A percentile compares a stretch with the other conserved stretches of the same genome.
phyloP scores from a whole-genome alignment of 1,139 yeast species.

The Scheffersomyces cryptocercus region DNA sequence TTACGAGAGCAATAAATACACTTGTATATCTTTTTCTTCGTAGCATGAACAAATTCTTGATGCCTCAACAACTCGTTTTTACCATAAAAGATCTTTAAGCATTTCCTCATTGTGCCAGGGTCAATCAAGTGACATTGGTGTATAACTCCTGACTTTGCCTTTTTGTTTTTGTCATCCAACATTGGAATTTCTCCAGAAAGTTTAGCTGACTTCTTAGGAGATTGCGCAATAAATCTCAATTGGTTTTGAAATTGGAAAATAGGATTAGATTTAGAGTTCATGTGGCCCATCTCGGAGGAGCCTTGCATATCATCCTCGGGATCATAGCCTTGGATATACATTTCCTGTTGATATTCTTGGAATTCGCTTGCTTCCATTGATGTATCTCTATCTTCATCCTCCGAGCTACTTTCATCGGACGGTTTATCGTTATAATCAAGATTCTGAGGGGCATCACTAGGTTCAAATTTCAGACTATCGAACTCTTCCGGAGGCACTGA shows the following conservation, averaged over 20 bases:
- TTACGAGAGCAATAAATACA: slow-evolving; percentile 43
- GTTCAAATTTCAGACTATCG: too few species aligned
- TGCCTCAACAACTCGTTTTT: slow-evolving; percentile 47
- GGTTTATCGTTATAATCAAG: slow-evolving; percentile 12
- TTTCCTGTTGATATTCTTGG: slow-evolving; percentile 4
- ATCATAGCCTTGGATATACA: slow-evolving; percentile 3
- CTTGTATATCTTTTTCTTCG: slow-evolving; percentile 44
- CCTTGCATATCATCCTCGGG: slow-evolving; percentile 2
- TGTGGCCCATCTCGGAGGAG: slow-evolving; percentile 1
- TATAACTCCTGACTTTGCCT: slow-evolving; percentile 31
- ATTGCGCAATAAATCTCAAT: slow-evolving; percentile 10
- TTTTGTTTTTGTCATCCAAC: slow-evolving; percentile 17
- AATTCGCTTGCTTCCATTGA: slow-evolving; percentile 1
- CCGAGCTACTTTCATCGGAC: slow-evolving; percentile 17
- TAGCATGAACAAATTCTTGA: slow-evolving; percentile 52
- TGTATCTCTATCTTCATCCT: slow-evolving; percentile 6
- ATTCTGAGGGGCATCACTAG: too few species aligned
- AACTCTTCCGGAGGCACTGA: too few species aligned
- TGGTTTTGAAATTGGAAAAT: slow-evolving; percentile 8
- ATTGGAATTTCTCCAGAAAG: slow-evolving; percentile 5
- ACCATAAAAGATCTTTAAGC: slow-evolving; percentile 47
- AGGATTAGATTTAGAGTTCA: background rate
- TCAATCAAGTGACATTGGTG: slow-evolving; percentile 46
- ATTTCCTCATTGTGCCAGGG: slow-evolving; percentile 31
- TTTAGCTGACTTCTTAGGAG: slow-evolving; percentile 6